Conservation (phyloP, 768 basidiomycete genomes). For the Tephrocybe sp. region DNA sequence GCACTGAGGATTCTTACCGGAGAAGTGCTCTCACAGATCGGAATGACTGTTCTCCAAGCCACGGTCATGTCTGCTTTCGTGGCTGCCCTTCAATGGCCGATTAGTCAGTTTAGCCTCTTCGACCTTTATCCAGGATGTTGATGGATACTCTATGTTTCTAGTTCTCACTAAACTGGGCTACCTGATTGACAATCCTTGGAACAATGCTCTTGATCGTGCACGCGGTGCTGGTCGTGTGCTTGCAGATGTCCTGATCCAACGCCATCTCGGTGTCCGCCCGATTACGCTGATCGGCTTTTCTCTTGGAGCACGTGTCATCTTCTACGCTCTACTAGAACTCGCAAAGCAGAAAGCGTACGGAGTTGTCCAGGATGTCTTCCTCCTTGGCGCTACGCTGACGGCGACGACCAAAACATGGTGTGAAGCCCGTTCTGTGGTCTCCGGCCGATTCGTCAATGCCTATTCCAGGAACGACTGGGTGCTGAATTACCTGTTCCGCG, state of each 20-base stretch:
- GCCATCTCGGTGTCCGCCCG: slow-evolving; percentile 93
- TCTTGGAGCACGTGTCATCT: slow-evolving; percentile 93
- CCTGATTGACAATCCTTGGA: slow-evolving; percentile 99
- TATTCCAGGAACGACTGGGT: slow-evolving; percentile 96
- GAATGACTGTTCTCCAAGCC: slow-evolving; percentile 87
- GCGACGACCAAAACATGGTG: slow-evolving; percentile 79
- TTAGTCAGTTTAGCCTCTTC: slow-evolving; percentile 63
- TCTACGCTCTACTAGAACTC: slow-evolving; percentile 93
- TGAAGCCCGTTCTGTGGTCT: slow-evolving; percentile 80
- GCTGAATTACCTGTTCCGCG: slow-evolving; percentile 94
- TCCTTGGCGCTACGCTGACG: slow-evolving; percentile 90
- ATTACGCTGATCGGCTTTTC: slow-evolving; percentile 97
- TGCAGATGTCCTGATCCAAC: slow-evolving; percentile 84
- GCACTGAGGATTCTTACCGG: slow-evolving; percentile 89
- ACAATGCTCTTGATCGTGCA: slow-evolving; percentile 93
- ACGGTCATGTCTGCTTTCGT: slow-evolving; percentile 94
- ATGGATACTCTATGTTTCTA: slow-evolving; percentile 27
- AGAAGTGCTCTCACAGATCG: slow-evolving; percentile 88
- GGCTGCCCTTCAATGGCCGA: slow-evolving; percentile 95
- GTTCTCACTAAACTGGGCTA: slow-evolving; percentile 97
- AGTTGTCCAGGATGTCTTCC: slow-evolving; percentile 94
- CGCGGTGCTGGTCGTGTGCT: slow-evolving; percentile 90
- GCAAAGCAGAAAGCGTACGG: slow-evolving; percentile 87
- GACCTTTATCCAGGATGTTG: slow-evolving; percentile 1
- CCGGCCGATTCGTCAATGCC: slow-evolving; percentile 89